Evolutionary conservation across 2,329 filamentous ascomycete species (phyloP), one percentile per base, ranked within the genome.

Genomic region (Cladosporium sp.): DNA sequence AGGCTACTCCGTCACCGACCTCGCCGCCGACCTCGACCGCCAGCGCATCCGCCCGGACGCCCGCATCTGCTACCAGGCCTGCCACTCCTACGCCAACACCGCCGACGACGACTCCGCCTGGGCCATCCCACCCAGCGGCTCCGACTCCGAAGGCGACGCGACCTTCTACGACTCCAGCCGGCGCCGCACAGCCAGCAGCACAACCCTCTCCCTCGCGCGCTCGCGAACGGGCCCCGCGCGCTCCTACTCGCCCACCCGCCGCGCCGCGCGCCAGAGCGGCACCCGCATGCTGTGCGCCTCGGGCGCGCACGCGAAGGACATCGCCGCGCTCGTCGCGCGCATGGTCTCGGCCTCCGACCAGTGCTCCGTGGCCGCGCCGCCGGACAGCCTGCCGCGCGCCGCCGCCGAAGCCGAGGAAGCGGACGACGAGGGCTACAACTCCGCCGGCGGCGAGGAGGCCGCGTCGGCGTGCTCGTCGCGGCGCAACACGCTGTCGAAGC

Each of bases 321-420:
- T 75, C 42, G 66, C 70, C 10, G 61, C 63, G 22, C 65, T 76
- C 13, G 70, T 74, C 19, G 60, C 68, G 54, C 67, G 67, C 54
- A 74, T 75, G 67, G 64, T 74, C 49, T 59, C 70, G 2, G 58
- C 60, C 34, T 64, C 68, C 45, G 69, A 74, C 54, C 73, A 76
- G 54, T 75, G 73, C 63, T 62, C 58, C 7, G 54, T 68, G 5
- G 38, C 56, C 9, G 16, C 48, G 18, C 52, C 57, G 10, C 56
- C 52, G n/a, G 53, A 50, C 13, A 41, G 43, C 22, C n/a, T 48
- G 10, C 37, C 32, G 9, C 45, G 45, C 34, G 18, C 18, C 33
- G 14, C 46, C n/a, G 18, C 43, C 31, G 41, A 43, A 10, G 19
- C 41, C 28, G 50, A 50, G 3, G 35, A 38, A 4, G 35, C 35